Evolutionary conservation across 257 asterid species (phyloP).

Genomic region (Apocynum venetum): DNA sequence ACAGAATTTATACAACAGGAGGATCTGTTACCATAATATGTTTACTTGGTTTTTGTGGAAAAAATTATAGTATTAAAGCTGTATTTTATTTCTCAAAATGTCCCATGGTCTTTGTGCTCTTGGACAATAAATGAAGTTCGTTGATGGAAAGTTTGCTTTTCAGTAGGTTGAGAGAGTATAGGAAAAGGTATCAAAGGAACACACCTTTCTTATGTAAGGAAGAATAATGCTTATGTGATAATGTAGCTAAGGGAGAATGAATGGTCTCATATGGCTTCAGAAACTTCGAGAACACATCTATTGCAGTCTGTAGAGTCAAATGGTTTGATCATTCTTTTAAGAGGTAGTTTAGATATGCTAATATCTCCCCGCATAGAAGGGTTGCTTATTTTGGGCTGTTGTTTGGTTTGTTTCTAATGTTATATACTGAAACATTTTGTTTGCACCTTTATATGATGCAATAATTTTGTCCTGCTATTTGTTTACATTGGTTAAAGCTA

Average conservation of each 20-base stretch:
- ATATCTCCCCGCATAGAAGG: not conserved
- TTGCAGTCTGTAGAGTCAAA: not conserved
- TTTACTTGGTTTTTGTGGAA: not conserved
- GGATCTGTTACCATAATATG: not conserved
- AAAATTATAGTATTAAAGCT: not conserved
- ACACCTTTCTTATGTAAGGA: not conserved
- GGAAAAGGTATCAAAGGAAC: not conserved
- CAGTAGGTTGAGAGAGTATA: not conserved
- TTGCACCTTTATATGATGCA: constrained; percentile 13
- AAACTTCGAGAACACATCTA: not conserved
- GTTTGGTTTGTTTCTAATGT: not conserved
- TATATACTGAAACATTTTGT: not conserved
- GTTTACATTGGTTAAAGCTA: constrained; percentile 49
- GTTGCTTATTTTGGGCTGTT: not conserved
- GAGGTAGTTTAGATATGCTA: not conserved
- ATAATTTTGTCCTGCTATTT: constrained; percentile 24
- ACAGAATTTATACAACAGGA: not conserved
- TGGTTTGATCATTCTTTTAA: not conserved
- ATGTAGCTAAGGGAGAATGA: not conserved
- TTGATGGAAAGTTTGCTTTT: not conserved
- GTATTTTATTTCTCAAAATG: not conserved
- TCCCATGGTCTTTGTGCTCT: not conserved
- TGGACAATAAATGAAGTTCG: not conserved
- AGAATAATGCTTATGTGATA: not conserved
- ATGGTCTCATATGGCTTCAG: not conserved